These are phyloP conservation scores for Acanthamoeba healyi DNA, from an alignment of 208 protist genomes.

Conservation along the genomic window DNA sequence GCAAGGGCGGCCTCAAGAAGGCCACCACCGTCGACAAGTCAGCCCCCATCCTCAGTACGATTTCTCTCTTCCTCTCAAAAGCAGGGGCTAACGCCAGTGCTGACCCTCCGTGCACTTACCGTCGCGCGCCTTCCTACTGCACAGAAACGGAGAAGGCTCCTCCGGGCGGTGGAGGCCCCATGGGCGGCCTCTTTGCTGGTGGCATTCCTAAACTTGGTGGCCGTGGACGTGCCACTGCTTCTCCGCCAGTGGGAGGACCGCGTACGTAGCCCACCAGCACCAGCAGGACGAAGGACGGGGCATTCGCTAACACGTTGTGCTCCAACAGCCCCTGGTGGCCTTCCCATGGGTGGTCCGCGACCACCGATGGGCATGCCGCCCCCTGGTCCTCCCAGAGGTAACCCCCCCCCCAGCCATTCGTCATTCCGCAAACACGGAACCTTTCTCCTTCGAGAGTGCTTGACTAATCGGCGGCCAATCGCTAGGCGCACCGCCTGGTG, in stretches of 20 bases:
- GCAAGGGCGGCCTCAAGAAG: conserved; percentile 69
- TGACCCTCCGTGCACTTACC: too few relatives aligned
- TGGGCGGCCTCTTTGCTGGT: conserved; percentile 54
- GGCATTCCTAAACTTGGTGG: conserved; percentile 37
- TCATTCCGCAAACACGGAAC: neutral
- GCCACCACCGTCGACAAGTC: conserved; percentile 53
- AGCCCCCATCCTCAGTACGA: neutral
- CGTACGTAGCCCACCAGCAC: too few relatives aligned
- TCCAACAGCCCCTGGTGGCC: neutral
- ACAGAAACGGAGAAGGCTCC: neutral
- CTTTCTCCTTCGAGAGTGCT: neutral
- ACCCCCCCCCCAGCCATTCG: neutral
- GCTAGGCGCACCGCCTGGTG: neutral
- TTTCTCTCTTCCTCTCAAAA: neutral
- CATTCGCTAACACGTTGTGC: too few relatives aligned
- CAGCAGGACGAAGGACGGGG: too few relatives aligned
- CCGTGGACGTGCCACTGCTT: neutral
- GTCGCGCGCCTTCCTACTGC: too few relatives aligned
- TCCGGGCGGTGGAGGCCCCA: neutral
- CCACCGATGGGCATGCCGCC: conserved; percentile 26
- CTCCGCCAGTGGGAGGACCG: too few relatives aligned
- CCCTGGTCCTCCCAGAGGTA: neutral
- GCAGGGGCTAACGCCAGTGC: too few relatives aligned
- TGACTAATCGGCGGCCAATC: too few relatives aligned
- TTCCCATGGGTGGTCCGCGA: neutral